These are phyloP conservation scores for Cryptococcus sp. DNA, from an alignment of 1,284 basidiomycete genomes.

Conservation along the genomic window DNA sequence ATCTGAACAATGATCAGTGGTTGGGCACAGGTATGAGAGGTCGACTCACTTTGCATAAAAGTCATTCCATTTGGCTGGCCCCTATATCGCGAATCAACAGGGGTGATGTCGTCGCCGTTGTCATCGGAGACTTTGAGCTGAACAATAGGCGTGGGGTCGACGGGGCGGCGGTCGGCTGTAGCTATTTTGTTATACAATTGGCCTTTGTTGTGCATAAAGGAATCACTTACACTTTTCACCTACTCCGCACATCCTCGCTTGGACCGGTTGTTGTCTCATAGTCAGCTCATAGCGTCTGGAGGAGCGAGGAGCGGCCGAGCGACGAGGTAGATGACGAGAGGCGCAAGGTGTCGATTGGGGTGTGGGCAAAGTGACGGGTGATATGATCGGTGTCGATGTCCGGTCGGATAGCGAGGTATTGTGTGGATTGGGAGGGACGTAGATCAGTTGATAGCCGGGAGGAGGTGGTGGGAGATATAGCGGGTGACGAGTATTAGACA, in stretches of 20 bases:
- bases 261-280: constrained; percentile 82
- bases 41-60: constrained; percentile 50
- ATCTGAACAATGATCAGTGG: constrained; percentile 60
- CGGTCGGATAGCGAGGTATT: neutral
- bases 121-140: constrained; percentile 84
- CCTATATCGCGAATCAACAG: constrained; percentile 9
- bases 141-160: constrained; percentile 96
- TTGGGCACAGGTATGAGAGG: neutral
- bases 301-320: constrained; percentile 32
- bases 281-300: constrained; percentile 77
- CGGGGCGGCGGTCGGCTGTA: constrained; percentile 83
- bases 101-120: constrained; percentile 52
- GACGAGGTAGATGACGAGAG: neutral
- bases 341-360: neutral
- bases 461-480: constrained; percentile 17
- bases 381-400: neutral
- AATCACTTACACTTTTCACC: constrained; percentile 71
- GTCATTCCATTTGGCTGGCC: constrained; percentile 28
- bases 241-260: constrained; percentile 86
- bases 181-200: constrained; percentile 1
- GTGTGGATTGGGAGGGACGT: constrained; percentile 14
- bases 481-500: neutral
- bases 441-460: constrained; percentile 22
- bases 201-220: neutral
- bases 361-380: neutral